Evolutionary conservation across 208 protist genomes (phyloP), one percentile per base, ranked within the genome.

Genomic region (Trypanosoma cruzi): DNA sequence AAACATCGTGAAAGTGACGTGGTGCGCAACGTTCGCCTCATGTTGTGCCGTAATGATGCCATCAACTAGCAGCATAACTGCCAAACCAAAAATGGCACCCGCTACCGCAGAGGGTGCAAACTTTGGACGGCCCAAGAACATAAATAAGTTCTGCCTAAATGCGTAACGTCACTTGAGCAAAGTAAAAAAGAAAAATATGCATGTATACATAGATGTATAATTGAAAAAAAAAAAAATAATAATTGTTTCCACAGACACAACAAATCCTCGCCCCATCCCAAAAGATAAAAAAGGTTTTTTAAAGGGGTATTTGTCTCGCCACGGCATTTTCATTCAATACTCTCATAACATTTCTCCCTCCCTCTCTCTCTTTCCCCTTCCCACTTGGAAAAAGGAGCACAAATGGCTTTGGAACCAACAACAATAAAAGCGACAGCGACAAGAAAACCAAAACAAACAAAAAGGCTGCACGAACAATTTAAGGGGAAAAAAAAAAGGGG

Each of bases 41-140:
- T 72, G 26, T 44, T 89, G 66, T 2, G 81, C 78, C 6, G 80
- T 32, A 46, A 91, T 58, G 24, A 92, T 71, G 20, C 78, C 80
- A 53, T 93, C 85, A 4, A 94, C 49, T 16, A 93, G 68, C 14
- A 90, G 14, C 13, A 92, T 61, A 20, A 79, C 32, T 16, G 88
- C 81, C 1, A 90, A 32, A 46, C 84, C 85, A 66, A 82, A 89
- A 16, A 92, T 56, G 3, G 77, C 37, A 7, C 90, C 90, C 8
- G 88, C 80, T 37, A 84, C 52, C 24, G 80, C 58, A 32, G 82
- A 77, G 11, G 81, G 75, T 24, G 36, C 29, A 49, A 78, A 68
- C 13, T 50, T 1, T 32, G 49, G 50, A 16, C 48, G n/a, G 13
- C 26, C 18, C 13, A 68, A 34, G 13, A 73, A 42, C 42, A 57